Evolutionary conservation across 164 flowering plant genomes (phyloP), one percentile per base, ranked within the genome.

Genomic region (Houttuynia cordata): DNA sequence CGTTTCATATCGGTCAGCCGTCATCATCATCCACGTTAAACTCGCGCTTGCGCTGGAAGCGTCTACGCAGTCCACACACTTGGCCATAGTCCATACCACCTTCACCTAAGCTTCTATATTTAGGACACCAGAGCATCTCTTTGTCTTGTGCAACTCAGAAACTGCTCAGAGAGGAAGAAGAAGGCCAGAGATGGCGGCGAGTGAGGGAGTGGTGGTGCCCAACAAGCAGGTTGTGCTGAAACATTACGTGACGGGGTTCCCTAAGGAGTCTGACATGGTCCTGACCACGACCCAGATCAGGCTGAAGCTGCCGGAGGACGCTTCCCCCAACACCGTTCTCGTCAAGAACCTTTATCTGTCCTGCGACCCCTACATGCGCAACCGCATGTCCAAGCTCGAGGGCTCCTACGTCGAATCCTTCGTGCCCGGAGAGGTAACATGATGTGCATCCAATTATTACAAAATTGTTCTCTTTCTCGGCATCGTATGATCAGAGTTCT

Each of bases 281-380:
- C 19, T 67, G 53, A 55, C 24, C 23, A 51, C 61, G 0, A 39
- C 23, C 19, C 60, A 51, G 15, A 63, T 67, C 1, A 9, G 13
- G 10, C 56, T 76, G 63, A 65, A 65, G 63, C 42, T 70, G 34
- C 64, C 70, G 3, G 66, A 57, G 23, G 30, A 50, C n/a, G n/a
- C n/a, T n/a, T 64, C 70, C 7, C 62, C 67, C 14, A 59, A 25
- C 10, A 64, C 53, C 15, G 34, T 71, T 22, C 59, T 71, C 20
- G 70, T 73, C 49, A 73, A 68, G 72, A 73, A 73, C 41, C 76
- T 68, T 22, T 73, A 65, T 58, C 62, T 73, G 19, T 68, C 71
- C 14, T 69, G 75, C 54, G 75, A 73, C 30, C 67, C 75, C 10
- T 68, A 45, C 64, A 65, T 73, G 72, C 67, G 59, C 19, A 0